Evolutionary conservation across 1,284 basidiomycete genomes (phyloP).

Genomic region (Tremellales sp.): DNA sequence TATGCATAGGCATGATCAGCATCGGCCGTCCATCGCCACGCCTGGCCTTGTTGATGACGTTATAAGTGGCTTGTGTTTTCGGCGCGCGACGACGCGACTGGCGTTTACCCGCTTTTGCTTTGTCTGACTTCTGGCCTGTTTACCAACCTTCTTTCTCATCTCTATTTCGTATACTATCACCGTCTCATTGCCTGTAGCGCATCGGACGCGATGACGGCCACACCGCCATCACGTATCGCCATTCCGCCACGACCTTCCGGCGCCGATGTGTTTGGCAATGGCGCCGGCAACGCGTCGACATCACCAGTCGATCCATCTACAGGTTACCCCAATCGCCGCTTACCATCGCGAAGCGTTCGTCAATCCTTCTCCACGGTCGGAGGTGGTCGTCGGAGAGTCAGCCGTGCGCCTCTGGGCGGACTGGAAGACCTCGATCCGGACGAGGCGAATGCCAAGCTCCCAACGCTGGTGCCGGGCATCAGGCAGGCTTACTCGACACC

Average conservation of each 20-base stretch:
- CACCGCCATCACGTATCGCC: constrained; percentile 27
- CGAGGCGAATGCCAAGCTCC: constrained; percentile 32
- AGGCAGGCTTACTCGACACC: constrained; percentile 59
- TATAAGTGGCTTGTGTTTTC: too few species aligned
- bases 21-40: too few species aligned
- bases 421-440: constrained; percentile 24
- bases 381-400: constrained; percentile 12
- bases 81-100: too few species aligned
- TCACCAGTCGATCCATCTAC: constrained; percentile 6
- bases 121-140: too few species aligned
- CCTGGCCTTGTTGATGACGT: too few species aligned
- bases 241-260: constrained; percentile 27
- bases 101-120: too few species aligned
- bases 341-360: constrained; percentile 10
- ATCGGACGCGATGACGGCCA: constrained; percentile 30
- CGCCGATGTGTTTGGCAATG: constrained; percentile 19
- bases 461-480: constrained; percentile 46
- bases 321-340: constrained; percentile 5
- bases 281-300: constrained; percentile 18
- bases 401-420: constrained; percentile 8
- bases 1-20: too few species aligned
- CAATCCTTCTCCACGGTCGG: constrained; percentile 28
- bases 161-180: too few species aligned
- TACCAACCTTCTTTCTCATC: too few species aligned
- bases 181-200: too few species aligned